phyloP scores from a whole-genome alignment of 2,329 filamentous ascomycete species.

The Aspergillus sp. region DNA sequence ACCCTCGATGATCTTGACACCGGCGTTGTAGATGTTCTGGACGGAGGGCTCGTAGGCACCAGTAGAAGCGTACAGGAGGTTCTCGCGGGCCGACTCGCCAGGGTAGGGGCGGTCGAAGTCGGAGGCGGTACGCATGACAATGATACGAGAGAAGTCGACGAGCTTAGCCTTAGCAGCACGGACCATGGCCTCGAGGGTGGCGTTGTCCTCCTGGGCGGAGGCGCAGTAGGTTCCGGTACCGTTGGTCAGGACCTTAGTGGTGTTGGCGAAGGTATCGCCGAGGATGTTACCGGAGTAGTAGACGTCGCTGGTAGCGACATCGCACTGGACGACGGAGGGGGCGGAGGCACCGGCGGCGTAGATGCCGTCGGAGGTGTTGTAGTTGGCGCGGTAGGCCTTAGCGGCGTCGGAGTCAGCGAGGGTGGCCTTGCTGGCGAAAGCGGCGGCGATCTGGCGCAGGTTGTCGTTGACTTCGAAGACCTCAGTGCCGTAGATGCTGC shows the following conservation, averaged over 20 bases:
- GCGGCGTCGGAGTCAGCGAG: slow-evolving; percentile 56
- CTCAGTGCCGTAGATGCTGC: slow-evolving; percentile 66
- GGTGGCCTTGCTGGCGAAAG: slow-evolving; percentile 54
- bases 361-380: slow-evolving; percentile 38
- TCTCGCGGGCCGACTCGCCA: slow-evolving; percentile 57
- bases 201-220: slow-evolving; percentile 73
- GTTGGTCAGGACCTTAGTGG: slow-evolving; percentile 66
- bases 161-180: slow-evolving; percentile 59
- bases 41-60: slow-evolving; percentile 66
- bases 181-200: slow-evolving; percentile 65
- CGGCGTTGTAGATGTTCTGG: slow-evolving; percentile 67
- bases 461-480: slow-evolving; percentile 67
- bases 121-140: slow-evolving; percentile 68
- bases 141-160: slow-evolving; percentile 67
- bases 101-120: slow-evolving; percentile 72
- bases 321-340: slow-evolving; percentile 65
- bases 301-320: slow-evolving; percentile 70
- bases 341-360: slow-evolving; percentile 48
- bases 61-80: slow-evolving; percentile 62
- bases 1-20: slow-evolving; percentile 65
- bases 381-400: slow-evolving; percentile 57
- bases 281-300: slow-evolving; percentile 68
- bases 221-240: slow-evolving; percentile 69
- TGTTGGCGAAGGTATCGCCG: slow-evolving; percentile 66
- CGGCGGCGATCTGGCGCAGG: slow-evolving; percentile 57